phyloP scores from a whole-genome alignment of 2,329 filamentous ascomycete species.

The Pyricularia pennisetigena region DNA sequence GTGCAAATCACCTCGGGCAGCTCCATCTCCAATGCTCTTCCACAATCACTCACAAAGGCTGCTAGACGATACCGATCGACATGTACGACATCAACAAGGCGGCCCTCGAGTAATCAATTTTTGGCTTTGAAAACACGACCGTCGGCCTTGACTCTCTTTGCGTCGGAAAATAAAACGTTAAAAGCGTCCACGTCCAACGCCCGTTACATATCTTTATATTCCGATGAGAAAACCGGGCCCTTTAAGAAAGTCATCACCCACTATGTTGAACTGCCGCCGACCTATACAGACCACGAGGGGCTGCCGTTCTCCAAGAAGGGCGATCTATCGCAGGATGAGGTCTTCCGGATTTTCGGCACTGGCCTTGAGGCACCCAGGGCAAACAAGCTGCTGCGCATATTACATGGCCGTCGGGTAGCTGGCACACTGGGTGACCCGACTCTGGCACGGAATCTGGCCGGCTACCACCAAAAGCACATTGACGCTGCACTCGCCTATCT shows the following conservation, averaged over 20 bases:
- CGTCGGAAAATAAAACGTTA: not conserved
- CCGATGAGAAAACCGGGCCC: not conserved
- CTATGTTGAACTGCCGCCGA: constrained; percentile 47
- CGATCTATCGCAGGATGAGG: constrained; percentile 33
- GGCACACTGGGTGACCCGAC: constrained; percentile 52
- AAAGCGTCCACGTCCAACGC: not conserved
- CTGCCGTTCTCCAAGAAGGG: constrained; percentile 36
- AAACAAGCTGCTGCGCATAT: constrained; percentile 44
- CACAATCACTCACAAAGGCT: not conserved
- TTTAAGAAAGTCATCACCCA: constrained; percentile 28
- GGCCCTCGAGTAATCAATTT: not conserved
- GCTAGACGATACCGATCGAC: constrained; percentile 23
- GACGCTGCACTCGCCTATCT: constrained; percentile 43
- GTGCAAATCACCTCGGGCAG: not conserved
- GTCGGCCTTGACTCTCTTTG: not conserved
- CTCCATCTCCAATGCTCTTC: not conserved
- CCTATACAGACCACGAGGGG: constrained; percentile 45
- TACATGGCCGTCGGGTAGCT: constrained; percentile 54
- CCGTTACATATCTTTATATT: not conserved
- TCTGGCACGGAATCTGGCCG: constrained; percentile 34
- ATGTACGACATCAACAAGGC: not conserved
- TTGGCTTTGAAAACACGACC: not conserved
- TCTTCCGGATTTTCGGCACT: constrained; percentile 38
- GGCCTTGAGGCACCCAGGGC: constrained; percentile 31
- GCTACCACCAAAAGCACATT: constrained; percentile 30